Evolutionary conservation across 192 early-diverging fungal genomes (phyloP).

Genomic region (Coemansia sp.): DNA sequence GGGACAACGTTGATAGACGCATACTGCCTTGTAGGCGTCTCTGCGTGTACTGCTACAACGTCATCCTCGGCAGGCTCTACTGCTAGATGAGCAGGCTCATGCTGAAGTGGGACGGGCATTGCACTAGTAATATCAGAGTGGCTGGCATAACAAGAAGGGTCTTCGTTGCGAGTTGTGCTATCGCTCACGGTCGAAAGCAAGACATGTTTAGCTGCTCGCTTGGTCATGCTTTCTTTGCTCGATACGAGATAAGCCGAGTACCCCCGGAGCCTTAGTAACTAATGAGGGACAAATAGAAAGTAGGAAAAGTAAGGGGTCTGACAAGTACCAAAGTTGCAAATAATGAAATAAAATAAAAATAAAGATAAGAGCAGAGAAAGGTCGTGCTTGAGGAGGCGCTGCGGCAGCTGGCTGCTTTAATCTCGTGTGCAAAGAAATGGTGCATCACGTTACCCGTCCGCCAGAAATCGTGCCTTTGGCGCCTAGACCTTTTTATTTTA

Average conservation of each 20-base stretch:
- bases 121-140: background rate
- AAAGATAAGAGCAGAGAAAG: background rate
- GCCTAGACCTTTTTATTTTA: background rate
- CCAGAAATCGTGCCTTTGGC: background rate
- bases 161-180: background rate
- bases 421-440: background rate
- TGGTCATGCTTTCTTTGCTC: constrained; percentile 20
- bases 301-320: background rate
- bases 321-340: background rate
- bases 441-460: constrained; percentile 1
- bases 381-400: background rate
- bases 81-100: background rate
- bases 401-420: background rate
- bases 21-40: constrained; percentile 22
- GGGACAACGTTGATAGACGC: constrained; percentile 37
- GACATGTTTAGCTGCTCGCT: constrained; percentile 17
- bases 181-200: constrained; percentile 23
- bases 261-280: background rate
- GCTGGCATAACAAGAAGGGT: background rate
- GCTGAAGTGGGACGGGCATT: background rate
- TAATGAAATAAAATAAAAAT: background rate
- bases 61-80: background rate
- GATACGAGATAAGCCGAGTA: constrained; percentile 8
- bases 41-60: background rate
- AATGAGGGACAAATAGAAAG: background rate